Percentiles rank a stretch among this genome's conserved stretches.
These are phyloP conservation scores for Podila epicladia DNA, from an alignment of 192 early-diverging fungal species.

Conservation along the genomic window DNA sequence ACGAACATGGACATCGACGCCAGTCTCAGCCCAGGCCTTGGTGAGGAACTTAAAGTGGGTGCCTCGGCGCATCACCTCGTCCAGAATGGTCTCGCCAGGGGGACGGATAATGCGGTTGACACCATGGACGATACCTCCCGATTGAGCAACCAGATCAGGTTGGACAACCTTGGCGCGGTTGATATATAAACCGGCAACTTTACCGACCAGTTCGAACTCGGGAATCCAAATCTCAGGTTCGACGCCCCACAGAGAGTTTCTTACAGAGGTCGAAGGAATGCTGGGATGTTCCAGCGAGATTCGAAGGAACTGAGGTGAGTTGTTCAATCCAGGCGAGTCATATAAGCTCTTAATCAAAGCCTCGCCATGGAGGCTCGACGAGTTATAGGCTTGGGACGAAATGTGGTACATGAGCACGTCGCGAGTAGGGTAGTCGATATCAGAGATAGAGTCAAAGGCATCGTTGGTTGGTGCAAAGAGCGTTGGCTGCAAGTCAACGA, in stretches of 20 bases:
- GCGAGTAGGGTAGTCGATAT: slow-evolving; percentile 22
- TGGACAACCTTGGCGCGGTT: slow-evolving; percentile 24
- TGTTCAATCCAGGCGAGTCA: slow-evolving; percentile 27
- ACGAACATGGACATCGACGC: slow-evolving; percentile 19
- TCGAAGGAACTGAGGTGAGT: slow-evolving; percentile 27
- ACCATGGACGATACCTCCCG: slow-evolving; percentile 37
- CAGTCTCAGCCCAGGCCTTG: slow-evolving; percentile 32
- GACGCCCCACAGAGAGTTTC: slow-evolving; percentile 11
- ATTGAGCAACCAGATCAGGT: slow-evolving; percentile 18
- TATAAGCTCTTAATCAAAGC: slow-evolving; percentile 18
- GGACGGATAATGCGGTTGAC: slow-evolving; percentile 27
- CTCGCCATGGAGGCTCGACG: slow-evolving; percentile 6
- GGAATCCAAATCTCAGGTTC: slow-evolving; percentile 28
- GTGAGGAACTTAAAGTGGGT: slow-evolving; percentile 19
- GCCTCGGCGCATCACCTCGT: slow-evolving; percentile 27
- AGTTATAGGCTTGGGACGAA: slow-evolving; percentile 15
- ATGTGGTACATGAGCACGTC: slow-evolving; percentile 46
- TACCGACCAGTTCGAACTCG: not conserved
- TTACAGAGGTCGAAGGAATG: slow-evolving; percentile 11
- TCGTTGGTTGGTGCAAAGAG: slow-evolving; percentile 42
- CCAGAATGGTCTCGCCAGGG: slow-evolving; percentile 26
- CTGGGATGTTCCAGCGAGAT: slow-evolving; percentile 12
- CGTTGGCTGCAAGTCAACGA: slow-evolving; percentile 9
- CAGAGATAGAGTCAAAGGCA: slow-evolving; percentile 34
- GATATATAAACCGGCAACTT: slow-evolving; percentile 4